These are phyloP conservation scores for Petunia hybrid DNA, from an alignment of 305 asterid species.

Conservation along the genomic window DNA sequence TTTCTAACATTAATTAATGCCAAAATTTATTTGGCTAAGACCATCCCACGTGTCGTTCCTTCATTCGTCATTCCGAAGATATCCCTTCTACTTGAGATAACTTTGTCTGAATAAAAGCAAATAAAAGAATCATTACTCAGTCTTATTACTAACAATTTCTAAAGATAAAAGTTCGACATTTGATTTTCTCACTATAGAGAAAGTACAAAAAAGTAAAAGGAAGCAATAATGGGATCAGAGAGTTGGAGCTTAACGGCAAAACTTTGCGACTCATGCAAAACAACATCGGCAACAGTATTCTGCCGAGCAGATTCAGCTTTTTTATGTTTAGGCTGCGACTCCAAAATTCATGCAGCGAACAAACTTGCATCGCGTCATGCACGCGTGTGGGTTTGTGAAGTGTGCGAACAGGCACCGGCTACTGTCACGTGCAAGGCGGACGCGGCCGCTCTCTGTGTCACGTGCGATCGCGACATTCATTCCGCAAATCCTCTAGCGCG, in stretches of 20 bases:
- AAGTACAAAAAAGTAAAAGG: constrained; percentile 2
- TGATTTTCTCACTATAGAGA: not conserved
- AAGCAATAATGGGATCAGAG: constrained; percentile 40
- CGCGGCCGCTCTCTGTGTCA: constrained; percentile 78
- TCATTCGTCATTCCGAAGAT: constrained; percentile 23
- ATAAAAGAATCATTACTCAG: not conserved
- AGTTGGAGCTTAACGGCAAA: constrained; percentile 51
- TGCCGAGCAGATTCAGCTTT: constrained; percentile 57
- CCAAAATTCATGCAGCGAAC: constrained; percentile 50
- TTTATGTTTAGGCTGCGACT: constrained; percentile 49
- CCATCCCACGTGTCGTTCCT: not conserved
- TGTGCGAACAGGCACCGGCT: constrained; percentile 83
- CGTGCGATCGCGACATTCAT: constrained; percentile 89
- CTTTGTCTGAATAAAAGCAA: not conserved
- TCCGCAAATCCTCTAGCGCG: constrained; percentile 86
- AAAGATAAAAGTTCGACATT: not conserved
- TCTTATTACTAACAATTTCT: not conserved
- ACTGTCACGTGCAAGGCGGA: constrained; percentile 85
- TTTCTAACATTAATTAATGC: not conserved
- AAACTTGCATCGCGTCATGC: constrained; percentile 53
- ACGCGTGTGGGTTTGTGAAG: constrained; percentile 58
- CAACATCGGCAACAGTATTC: constrained; percentile 48
- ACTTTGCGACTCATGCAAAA: constrained; percentile 54
- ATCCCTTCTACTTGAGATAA: not conserved
- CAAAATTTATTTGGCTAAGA: constrained; percentile 33